These are phyloP conservation scores for Psilocybe subaeruginosa DNA, from an alignment of 768 basidiomycete genomes.

Conservation along the genomic window DNA sequence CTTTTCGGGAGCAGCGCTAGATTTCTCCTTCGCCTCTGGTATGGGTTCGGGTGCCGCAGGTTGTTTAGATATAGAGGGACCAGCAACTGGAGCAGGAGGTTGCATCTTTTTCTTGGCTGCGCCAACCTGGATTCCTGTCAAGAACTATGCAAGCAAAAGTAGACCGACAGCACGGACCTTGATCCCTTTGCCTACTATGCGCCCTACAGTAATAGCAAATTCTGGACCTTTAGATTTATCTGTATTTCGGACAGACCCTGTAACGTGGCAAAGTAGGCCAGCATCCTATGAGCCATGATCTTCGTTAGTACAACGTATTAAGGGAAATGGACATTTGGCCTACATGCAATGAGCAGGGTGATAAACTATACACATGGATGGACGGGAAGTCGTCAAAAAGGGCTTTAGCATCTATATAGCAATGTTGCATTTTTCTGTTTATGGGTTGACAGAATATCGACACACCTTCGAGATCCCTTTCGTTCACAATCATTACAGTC, in stretches of 20 bases:
- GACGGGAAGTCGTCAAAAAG: constrained; percentile 56
- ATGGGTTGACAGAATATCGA: constrained; percentile 3
- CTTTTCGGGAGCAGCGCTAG: constrained; percentile 18
- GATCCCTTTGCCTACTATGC: constrained; percentile 40
- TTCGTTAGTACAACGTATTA: constrained; percentile 1
- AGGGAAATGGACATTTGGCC: constrained; percentile 26
- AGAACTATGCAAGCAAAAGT: neutral
- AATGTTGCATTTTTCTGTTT: neutral
- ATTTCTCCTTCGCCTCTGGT: constrained; percentile 26
- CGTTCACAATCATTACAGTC: constrained; percentile 62
- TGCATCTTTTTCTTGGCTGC: constrained; percentile 21
- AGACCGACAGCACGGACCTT: constrained; percentile 36
- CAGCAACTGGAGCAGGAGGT: constrained; percentile 40
- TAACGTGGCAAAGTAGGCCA: constrained; percentile 43
- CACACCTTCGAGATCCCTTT: constrained; percentile 68
- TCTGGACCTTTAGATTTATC: constrained; percentile 47
- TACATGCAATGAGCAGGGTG: constrained; percentile 64
- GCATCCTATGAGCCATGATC: constrained; percentile 39
- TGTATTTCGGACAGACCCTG: constrained; percentile 38
- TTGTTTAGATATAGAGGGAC: constrained; percentile 40
- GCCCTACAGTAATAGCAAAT: constrained; percentile 46
- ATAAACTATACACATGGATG: constrained; percentile 72
- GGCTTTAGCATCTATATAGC: constrained; percentile 54
- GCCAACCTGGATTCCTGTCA: constrained; percentile 17
- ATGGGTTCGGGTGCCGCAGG: constrained; percentile 19